phyloP scores from a whole-genome alignment of 2,329 filamentous ascomycete species.

The Aspergillus sp. region DNA sequence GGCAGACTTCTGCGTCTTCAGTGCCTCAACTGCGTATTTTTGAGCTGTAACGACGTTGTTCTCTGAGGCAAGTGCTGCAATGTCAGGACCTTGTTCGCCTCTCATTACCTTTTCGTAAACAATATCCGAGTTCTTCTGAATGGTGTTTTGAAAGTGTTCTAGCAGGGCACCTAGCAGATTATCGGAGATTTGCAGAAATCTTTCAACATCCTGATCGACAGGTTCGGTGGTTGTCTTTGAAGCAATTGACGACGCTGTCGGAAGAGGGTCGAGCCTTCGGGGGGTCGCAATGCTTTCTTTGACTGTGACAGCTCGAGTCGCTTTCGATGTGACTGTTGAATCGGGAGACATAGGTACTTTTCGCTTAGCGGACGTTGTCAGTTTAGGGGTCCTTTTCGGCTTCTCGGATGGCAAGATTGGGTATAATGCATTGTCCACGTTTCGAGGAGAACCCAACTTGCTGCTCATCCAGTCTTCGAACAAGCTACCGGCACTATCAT shows the following conservation, averaged over 20 bases:
- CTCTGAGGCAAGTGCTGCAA: slow-evolving; percentile 32
- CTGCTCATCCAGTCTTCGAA: slow-evolving; percentile 32
- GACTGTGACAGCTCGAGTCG: neutral
- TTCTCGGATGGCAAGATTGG: slow-evolving; percentile 34
- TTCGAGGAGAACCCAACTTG: slow-evolving; percentile 27
- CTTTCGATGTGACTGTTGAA: slow-evolving; percentile 7
- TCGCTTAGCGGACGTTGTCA: slow-evolving; percentile 4
- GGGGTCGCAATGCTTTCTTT: neutral
- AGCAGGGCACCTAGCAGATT: slow-evolving; percentile 33
- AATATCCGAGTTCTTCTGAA: slow-evolving; percentile 41
- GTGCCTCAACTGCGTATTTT: slow-evolving; percentile 42
- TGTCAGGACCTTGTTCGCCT: slow-evolving; percentile 37
- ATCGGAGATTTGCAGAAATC: slow-evolving; percentile 38
- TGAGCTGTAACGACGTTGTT: slow-evolving; percentile 42
- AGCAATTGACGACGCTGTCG: slow-evolving; percentile 10
- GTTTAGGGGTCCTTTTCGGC: slow-evolving; percentile 15
- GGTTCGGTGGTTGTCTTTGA: slow-evolving; percentile 18
- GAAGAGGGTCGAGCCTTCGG: slow-evolving; percentile 14
- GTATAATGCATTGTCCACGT: slow-evolving; percentile 34
- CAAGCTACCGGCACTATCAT: slow-evolving; percentile 33
- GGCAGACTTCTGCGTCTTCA: slow-evolving; percentile 34
- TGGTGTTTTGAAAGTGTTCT: slow-evolving; percentile 34
- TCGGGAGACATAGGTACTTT: slow-evolving; percentile 7
- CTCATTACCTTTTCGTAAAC: slow-evolving; percentile 45
- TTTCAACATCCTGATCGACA: slow-evolving; percentile 31